A percentile compares a stretch with the other conserved stretches of the same genome.
These are phyloP conservation scores for Aspergillus quadrilineatus DNA, from an alignment of 2,329 filamentous ascomycete species.

Conservation along the genomic window DNA sequence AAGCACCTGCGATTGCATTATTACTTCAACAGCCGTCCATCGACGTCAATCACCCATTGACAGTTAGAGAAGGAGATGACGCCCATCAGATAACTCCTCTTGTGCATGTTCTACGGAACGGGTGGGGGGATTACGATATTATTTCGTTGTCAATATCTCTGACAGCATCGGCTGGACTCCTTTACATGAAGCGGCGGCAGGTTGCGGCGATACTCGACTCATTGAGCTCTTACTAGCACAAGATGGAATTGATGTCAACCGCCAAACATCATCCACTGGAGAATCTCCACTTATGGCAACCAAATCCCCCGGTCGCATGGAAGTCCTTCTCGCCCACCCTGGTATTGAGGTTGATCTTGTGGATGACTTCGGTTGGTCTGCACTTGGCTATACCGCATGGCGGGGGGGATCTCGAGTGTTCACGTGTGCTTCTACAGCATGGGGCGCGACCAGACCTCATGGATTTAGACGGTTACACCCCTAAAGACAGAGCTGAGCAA, in stretches of 20 bases:
- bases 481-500: not conserved
- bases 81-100: not conserved
- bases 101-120: not conserved
- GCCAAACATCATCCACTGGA: not conserved
- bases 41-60: not conserved
- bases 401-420: not conserved
- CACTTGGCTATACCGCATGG: not conserved
- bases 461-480: not conserved
- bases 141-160: not conserved
- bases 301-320: not conserved
- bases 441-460: not conserved
- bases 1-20: not conserved
- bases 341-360: not conserved
- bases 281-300: not conserved
- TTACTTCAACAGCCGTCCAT: not conserved
- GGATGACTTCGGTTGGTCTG: not conserved
- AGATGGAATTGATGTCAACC: not conserved
- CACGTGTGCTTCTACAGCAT: not conserved
- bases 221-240: too few species aligned
- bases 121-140: not conserved
- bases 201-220: too few species aligned
- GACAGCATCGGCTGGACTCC: not conserved
- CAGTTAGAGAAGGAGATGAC: not conserved
- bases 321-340: not conserved
- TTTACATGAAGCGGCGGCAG: not conserved